Percentiles rank a stretch among this genome's conserved stretches.
phyloP scores from a whole-genome alignment of 192 early-diverging fungal genomes.

The Paraglomus brasilianum region DNA sequence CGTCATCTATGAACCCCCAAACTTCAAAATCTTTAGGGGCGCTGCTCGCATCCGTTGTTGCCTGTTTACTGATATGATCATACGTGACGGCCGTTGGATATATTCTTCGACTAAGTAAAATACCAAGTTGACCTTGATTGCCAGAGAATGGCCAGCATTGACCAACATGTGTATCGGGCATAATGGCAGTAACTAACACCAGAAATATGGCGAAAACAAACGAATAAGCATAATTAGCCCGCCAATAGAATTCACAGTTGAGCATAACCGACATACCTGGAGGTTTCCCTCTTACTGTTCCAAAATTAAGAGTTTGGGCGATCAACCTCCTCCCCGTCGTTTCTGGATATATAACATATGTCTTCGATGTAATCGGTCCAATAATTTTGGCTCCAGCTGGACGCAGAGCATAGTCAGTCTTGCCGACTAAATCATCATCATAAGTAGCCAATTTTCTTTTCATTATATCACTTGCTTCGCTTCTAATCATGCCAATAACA shows the following conservation, averaged over 20 bases:
- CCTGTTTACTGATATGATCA: slow-evolving; percentile 62
- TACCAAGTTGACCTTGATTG: slow-evolving; percentile 58
- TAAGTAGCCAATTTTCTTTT: slow-evolving; percentile 60
- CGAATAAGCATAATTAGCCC: too few relatives aligned
- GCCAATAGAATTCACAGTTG: too few relatives aligned
- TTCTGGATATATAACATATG: slow-evolving; percentile 9
- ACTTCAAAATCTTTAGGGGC: slow-evolving; percentile 65
- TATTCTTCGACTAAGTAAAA: slow-evolving; percentile 58
- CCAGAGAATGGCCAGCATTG: slow-evolving; percentile 78
- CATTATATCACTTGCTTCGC: slow-evolving; percentile 39
- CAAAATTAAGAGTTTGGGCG: neutral
- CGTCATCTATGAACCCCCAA: slow-evolving; percentile 44
- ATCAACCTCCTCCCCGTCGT: neutral
- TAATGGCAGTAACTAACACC: slow-evolving; percentile 31
- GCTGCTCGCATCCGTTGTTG: slow-evolving; percentile 59
- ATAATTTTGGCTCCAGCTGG: slow-evolving; percentile 66
- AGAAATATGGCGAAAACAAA: too few relatives aligned
- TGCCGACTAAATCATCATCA: slow-evolving; percentile 53
- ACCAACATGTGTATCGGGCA: slow-evolving; percentile 55
- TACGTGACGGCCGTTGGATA: slow-evolving; percentile 60
- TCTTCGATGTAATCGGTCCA: slow-evolving; percentile 57
- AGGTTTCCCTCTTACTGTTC: slow-evolving; percentile 17
- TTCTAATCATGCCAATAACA: slow-evolving; percentile 1
- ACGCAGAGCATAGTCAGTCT: slow-evolving; percentile 68
- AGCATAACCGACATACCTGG: neutral